These are phyloP conservation scores for Pisolithus microcarpus DNA, from an alignment of 768 basidiomycete genomes.

Conservation along the genomic window DNA sequence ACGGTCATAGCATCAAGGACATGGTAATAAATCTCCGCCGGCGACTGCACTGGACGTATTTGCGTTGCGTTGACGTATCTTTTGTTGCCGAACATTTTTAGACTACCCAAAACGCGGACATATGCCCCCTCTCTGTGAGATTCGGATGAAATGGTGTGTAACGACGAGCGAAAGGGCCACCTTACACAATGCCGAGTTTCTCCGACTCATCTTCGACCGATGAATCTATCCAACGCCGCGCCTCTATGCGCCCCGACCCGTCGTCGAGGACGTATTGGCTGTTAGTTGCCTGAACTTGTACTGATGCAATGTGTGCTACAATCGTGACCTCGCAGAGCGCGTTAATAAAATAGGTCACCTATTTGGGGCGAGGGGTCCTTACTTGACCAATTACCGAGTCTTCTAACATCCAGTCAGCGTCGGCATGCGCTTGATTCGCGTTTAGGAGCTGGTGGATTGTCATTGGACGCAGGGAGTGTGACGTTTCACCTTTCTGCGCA, in stretches of 20 bases:
- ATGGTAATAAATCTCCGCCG: constrained; percentile 79
- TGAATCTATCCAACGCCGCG: constrained; percentile 77
- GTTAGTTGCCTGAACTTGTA: constrained; percentile 72
- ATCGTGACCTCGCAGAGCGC: constrained; percentile 49
- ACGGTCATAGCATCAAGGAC: constrained; percentile 67
- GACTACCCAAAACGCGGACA: constrained; percentile 71
- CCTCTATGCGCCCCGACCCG: constrained; percentile 73
- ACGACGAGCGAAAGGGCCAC: neutral
- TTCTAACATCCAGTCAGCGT: constrained; percentile 84
- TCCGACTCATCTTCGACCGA: constrained; percentile 48
- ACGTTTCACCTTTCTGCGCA: constrained; percentile 30
- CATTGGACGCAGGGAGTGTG: constrained; percentile 59
- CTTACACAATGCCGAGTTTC: constrained; percentile 42
- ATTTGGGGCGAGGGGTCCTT: constrained; percentile 5
- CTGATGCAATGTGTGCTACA: constrained; percentile 65
- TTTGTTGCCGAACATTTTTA: constrained; percentile 79
- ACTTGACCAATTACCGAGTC: constrained; percentile 79
- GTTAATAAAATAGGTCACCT: constrained; percentile 1
- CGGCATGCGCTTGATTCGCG: constrained; percentile 78
- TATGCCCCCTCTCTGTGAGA: constrained; percentile 59
- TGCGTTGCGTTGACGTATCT: constrained; percentile 74
- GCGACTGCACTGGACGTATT: constrained; percentile 61
- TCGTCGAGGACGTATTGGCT: constrained; percentile 77
- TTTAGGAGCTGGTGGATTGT: constrained; percentile 69
- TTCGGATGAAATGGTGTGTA: neutral